A percentile compares a stretch with the other conserved stretches of the same genome.
phyloP scores from a whole-genome alignment of 106 monocot genomes.

The Iris macrosiphon region DNA sequence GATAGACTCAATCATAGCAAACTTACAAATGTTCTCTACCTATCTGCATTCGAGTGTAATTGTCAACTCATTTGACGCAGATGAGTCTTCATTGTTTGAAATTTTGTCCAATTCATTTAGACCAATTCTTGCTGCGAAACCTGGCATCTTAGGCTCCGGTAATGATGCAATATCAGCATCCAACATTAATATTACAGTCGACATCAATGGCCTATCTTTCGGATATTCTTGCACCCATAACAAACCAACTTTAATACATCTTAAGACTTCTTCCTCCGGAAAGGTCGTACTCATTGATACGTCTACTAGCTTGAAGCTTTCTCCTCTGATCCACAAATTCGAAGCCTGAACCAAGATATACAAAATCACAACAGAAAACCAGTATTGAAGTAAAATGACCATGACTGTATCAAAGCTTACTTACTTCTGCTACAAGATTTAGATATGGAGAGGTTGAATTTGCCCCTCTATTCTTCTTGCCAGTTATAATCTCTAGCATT shows the following conservation, averaged over 20 bases:
- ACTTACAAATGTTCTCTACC: background rate
- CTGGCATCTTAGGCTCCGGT: conserved; percentile 6
- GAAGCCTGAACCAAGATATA: conserved; percentile 11
- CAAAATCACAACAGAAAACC: background rate
- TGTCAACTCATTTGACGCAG: background rate
- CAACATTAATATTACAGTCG: conserved; percentile 14
- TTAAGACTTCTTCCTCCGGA: background rate
- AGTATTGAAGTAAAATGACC: background rate
- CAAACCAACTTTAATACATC: conserved; percentile 6
- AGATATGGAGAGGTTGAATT: background rate
- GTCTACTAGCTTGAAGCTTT: conserved; percentile 6
- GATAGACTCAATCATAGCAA: no score
- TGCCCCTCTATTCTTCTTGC: conserved; percentile 5
- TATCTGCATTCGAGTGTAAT: background rate
- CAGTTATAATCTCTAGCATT: conserved; percentile 6
- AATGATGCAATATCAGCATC: background rate
- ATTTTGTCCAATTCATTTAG: background rate
- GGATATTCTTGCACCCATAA: conserved; percentile 13
- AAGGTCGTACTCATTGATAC: background rate
- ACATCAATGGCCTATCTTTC: conserved; percentile 16
- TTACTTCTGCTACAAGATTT: conserved; percentile 11
- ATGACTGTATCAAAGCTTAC: background rate
- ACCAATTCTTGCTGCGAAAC: background rate
- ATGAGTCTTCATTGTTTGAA: background rate
- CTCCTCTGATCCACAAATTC: conserved; percentile 14